A percentile compares a stretch with the other conserved stretches of the same genome.
Conservation (phyloP, 768 basidiomycete genomes). For the Mycena latifolia region DNA sequence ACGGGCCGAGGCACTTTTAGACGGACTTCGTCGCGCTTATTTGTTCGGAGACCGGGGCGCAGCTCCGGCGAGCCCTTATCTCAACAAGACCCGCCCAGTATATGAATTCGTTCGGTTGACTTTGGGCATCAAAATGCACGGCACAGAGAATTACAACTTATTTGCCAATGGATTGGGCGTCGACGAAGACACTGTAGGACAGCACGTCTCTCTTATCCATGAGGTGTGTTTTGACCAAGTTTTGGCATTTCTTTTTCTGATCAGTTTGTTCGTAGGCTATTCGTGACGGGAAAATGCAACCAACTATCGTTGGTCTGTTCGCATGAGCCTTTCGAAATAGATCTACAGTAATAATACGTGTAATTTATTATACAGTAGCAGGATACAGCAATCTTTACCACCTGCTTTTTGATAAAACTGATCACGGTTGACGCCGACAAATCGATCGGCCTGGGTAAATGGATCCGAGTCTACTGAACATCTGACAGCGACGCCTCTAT, state of each 20-base stretch:
- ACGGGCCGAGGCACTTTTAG: conserved; percentile 59
- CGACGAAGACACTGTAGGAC: conserved; percentile 77
- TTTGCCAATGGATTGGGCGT: conserved; percentile 75
- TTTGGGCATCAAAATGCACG: conserved; percentile 86
- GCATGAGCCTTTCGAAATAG: conserved; percentile 33
- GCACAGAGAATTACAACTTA: conserved; percentile 74
- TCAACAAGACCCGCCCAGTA: conserved; percentile 76
- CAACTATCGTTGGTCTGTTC: conserved; percentile 57
- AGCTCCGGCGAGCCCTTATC: conserved; percentile 75
- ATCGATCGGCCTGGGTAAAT: too few species aligned
- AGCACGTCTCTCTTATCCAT: conserved; percentile 80
- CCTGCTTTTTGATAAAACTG: too few species aligned
- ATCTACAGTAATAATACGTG: neutral
- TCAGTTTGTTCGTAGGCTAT: conserved; percentile 56
- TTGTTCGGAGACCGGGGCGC: conserved; percentile 68
- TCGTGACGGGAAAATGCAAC: conserved; percentile 65
- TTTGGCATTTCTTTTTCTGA: conserved; percentile 4
- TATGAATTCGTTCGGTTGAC: conserved; percentile 83
- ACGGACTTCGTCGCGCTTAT: conserved; percentile 65
- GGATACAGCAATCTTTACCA: too few species aligned
- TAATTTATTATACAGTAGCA: neutral
- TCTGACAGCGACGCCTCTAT: too few species aligned
- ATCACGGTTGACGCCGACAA: too few species aligned
- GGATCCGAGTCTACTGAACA: too few species aligned
- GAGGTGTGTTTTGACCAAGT: conserved; percentile 68